Evolutionary conservation across 1,284 basidiomycete genomes (phyloP), one percentile per base, ranked within the genome.

Genomic region (Lentinula novae-zelandiae): DNA sequence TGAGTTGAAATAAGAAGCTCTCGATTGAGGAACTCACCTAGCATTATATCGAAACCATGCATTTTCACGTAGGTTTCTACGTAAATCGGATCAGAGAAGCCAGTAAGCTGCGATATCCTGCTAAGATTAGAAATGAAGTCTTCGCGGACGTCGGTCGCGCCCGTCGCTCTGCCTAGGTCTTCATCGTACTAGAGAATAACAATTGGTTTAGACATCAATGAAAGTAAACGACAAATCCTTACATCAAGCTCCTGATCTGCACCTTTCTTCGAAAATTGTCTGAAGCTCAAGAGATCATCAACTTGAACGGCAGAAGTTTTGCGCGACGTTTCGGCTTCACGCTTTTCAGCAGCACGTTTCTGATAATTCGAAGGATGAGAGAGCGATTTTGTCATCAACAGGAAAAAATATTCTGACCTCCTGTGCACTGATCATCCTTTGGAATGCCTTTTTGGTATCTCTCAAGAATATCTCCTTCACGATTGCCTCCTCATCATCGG

Each of bases 31-130:
- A 65, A 65, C 80, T 31, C 57, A 92, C 91, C 91, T 3, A 98
- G 85, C 58, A 96, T 77, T 68, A 99, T 98, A 74, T 99, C 97
- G 72, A 99, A 99, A 58, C 96, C 95, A 68, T 98, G 94, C 72
- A 99, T 95, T 73, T 96, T 97, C 68, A 99, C 96, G 68, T 96
- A 96, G 1, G 96, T 96, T 73, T 99, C 97, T 5, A 96, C 96
- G 69, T 99, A 99, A 62, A 99, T 95, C 1, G 96, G 94, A 72
- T 99, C 97, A 27, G 96, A 98, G 81, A 99, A 99, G 36, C 90
- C 92, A 51, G 97, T 99, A 48, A 99, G 86, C 73, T 99, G 96
- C 9, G 96, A 91, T 65, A 99, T 97, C 48, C 94, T 86, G 69
- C 90, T 95, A 48, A 99, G 82, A 74, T 98, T 98, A 15, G 95